Percentiles rank a stretch among this genome's conserved stretches.
Conservation (phyloP, 306 rosid species). For the Echinosophora koreensis region DNA sequence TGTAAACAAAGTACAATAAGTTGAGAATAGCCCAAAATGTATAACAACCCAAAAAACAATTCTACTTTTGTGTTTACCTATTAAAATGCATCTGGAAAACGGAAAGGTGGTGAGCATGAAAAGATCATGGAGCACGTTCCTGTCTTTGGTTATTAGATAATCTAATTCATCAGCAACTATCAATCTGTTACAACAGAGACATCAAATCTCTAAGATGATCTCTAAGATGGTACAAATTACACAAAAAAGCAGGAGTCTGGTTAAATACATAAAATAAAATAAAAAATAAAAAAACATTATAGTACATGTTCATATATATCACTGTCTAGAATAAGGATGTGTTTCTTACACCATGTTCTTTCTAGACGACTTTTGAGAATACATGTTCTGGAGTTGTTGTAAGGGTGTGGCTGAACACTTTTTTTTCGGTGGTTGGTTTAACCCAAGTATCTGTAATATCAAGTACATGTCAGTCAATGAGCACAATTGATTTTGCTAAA, state of each 20-base stretch:
- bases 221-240: slow-evolving; percentile 36
- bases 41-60: not conserved
- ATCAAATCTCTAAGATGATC: slow-evolving; percentile 12
- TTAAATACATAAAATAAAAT: not conserved
- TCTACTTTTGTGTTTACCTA: slow-evolving; percentile 60
- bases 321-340: not conserved
- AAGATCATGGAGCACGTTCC: slow-evolving; percentile 89
- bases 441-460: slow-evolving; percentile 65
- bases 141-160: slow-evolving; percentile 85
- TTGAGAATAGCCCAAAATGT: slow-evolving; percentile 11
- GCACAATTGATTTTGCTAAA: not conserved
- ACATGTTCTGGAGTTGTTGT: slow-evolving; percentile 78
- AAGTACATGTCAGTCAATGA: slow-evolving; percentile 45
- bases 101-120: slow-evolving; percentile 94
- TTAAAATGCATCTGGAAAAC: slow-evolving; percentile 81
- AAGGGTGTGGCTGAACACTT: slow-evolving; percentile 62
- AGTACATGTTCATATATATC: not conserved
- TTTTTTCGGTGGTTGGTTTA: slow-evolving; percentile 54
- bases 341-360: slow-evolving; percentile 75
- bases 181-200: slow-evolving; percentile 59
- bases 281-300: not conserved
- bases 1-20: slow-evolving; percentile 23
- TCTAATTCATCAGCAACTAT: slow-evolving; percentile 92
- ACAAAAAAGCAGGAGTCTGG: slow-evolving; percentile 16
- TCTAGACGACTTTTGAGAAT: slow-evolving; percentile 64